Evolutionary conservation across 495 filamentous ascomycete genomes (phyloP), one percentile per base, ranked within the genome.

Genomic region (Stereocaulon alpinum): DNA sequence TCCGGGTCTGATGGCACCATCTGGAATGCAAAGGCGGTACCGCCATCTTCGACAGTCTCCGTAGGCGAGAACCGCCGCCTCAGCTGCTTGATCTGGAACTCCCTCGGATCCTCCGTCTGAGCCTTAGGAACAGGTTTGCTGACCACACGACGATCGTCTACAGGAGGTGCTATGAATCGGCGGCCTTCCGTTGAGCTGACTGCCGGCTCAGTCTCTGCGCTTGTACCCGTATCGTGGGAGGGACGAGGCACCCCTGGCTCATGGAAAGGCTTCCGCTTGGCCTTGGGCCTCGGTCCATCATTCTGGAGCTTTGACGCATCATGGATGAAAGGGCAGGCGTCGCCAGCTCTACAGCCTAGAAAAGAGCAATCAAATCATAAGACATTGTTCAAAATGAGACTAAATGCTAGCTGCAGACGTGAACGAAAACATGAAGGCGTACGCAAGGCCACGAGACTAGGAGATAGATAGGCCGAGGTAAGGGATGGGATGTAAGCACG

Each of bases 1-100:
- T 94, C 89, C 0, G 89, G 89, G 66, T 94, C 91, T n/a, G 88
- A 91, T 6, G 91, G 91, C 15, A 69, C 71, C 57, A 96, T 63
- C 22, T 73, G 75, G 68, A 95, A 88, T 0, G 72, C 69, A 22
- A 91, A 69, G 15, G 77, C 76, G 7, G 77, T 81, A 14, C 78
- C 81, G 54, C 77, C 73, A 40, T 77, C 69, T 56, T 79, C 70
- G 11, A 70, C 72, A 17, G 71, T 73, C 65, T 88, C 81, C 20
- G 76, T 74, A 32, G 86, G 84, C 47, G 75, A 78, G 67, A 82
- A 94, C 14, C 90, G 82, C 37, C 84, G 83, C 64, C 80, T 77
- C 57, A 95, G 68, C 72, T 94, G 90, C 55, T 80, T 79, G 54
- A 93, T 71, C 65, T 94, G 87, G 65, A 91, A 94, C 30, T 77